Percentiles rank a stretch among this genome's conserved stretches.
Evolutionary conservation across 768 basidiomycete species (phyloP).

Genomic region (Neoboletus brunneissimus): DNA sequence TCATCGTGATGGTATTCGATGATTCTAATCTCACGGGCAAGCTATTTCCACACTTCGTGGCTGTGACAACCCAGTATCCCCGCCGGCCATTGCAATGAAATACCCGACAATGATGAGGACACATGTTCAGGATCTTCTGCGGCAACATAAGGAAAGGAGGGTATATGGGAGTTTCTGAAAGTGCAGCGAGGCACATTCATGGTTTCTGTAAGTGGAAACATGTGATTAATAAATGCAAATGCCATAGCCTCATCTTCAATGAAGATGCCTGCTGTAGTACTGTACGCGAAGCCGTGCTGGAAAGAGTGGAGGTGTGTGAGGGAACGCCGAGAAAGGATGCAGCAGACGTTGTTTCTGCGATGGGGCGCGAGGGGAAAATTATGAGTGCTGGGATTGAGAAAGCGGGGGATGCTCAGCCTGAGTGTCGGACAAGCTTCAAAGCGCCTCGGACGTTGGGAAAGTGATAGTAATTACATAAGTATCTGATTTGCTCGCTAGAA

Average conservation of each 20-base stretch:
- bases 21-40: no score
- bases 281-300: conserved; percentile 20
- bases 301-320: no score
- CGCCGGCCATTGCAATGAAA: no score
- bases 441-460: conserved; percentile 32
- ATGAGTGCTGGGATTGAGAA: no score
- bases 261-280: conserved; percentile 90
- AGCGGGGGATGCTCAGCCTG: no score
- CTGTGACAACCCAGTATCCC: no score
- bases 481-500: neutral
- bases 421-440: no score
- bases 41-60: no score
- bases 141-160: conserved; percentile 54
- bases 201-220: conserved; percentile 65
- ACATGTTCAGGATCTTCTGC: conserved; percentile 87
- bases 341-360: no score
- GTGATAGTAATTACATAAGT: neutral
- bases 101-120: conserved; percentile 45
- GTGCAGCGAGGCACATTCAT: conserved; percentile 64
- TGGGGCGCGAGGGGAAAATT: no score
- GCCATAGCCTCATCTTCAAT: conserved; percentile 52
- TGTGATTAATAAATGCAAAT: conserved; percentile 50
- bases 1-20: no score
- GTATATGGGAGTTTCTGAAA: conserved; percentile 67
- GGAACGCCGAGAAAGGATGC: no score